Evolutionary conservation across 306 rosid genomes (phyloP), one percentile per base, ranked within the genome.

Genomic region (Cucumis hystrix): DNA sequence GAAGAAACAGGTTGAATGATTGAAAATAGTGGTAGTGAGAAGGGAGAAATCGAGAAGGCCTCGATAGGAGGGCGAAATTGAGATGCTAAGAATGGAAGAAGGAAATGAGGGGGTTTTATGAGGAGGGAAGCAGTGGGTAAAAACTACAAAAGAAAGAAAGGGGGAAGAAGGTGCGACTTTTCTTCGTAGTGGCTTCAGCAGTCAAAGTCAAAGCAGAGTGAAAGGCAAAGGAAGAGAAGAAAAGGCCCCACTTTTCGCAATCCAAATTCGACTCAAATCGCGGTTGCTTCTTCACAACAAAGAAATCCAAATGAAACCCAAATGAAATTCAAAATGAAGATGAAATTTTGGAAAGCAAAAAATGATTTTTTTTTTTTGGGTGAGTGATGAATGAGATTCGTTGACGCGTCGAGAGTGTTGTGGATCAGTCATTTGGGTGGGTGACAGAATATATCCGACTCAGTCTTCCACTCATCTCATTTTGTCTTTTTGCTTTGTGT

Each of bases 141-240:
- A 67, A 33, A 33, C 37, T 3, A 33, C 5, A 33, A 33, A 89
- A 89, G 78, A 43, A 66, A 60, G 93, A 89, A 90, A 82, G 78
- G 74, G 92, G 65, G 79, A 86, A 90, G 98, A 91, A 92, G 81
- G 96, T 81, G 98, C 12, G 97, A 92, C 85, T 91, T 91, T 88
- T 88, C 91, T 92, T 91, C 98, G 80, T 39, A 45, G 84, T 83
- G 74, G 87, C 57, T 84, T 77, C 74, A 71, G 21, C 52, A 84
- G 99, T 96, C 99, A 93, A 89, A 92, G 98, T 96, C 99, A 89
- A 89, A 86, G 39, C 86, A 86, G 85, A 82, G 74, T n/a, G 83
- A 79, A 23, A 30, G 57, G 57, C 57, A 52, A 52, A 52, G 57
- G 35, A 51, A 30, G 28, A 13, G 16, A 58, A 13, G 9, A 58